These are phyloP conservation scores for Tuber microsphaerosporum DNA, from an alignment of 495 filamentous ascomycete species.

Conservation along the genomic window DNA sequence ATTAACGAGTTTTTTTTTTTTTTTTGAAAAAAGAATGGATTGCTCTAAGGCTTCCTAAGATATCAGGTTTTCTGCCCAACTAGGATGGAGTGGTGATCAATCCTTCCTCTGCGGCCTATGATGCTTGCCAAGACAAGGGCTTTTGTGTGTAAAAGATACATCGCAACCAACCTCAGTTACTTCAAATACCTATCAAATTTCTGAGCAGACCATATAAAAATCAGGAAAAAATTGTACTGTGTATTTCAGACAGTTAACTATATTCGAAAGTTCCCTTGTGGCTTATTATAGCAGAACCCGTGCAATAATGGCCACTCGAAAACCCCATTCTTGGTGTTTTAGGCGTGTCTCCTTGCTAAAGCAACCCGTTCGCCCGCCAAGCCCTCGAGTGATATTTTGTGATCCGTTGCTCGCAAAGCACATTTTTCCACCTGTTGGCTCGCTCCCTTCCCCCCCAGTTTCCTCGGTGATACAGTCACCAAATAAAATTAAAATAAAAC, in stretches of 20 bases:
- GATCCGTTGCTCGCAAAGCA: neutral
- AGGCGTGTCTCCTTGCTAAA: neutral
- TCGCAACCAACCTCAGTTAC: neutral
- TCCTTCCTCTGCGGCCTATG: neutral
- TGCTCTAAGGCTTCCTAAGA: neutral
- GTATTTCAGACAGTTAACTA: neutral
- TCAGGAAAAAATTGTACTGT: neutral
- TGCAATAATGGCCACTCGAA: neutral
- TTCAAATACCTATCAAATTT: neutral
- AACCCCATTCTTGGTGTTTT: neutral
- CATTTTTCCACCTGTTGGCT: neutral
- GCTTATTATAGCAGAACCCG: neutral
- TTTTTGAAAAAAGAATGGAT: neutral
- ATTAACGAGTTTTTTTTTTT: neutral
- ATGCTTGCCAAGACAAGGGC: neutral
- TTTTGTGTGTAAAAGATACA: neutral
- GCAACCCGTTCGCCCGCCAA: neutral
- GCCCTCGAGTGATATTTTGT: constrained; percentile 3
- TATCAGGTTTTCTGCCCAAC: neutral
- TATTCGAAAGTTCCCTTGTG: neutral
- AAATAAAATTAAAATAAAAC: neutral
- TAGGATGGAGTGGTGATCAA: neutral
- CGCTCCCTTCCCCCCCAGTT: neutral
- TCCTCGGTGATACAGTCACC: neutral
- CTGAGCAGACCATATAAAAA: neutral